Evolutionary conservation across 1,284 basidiomycete genomes (phyloP), one percentile per base, ranked within the genome.

Genomic region (Trichosporon sp.): DNA sequence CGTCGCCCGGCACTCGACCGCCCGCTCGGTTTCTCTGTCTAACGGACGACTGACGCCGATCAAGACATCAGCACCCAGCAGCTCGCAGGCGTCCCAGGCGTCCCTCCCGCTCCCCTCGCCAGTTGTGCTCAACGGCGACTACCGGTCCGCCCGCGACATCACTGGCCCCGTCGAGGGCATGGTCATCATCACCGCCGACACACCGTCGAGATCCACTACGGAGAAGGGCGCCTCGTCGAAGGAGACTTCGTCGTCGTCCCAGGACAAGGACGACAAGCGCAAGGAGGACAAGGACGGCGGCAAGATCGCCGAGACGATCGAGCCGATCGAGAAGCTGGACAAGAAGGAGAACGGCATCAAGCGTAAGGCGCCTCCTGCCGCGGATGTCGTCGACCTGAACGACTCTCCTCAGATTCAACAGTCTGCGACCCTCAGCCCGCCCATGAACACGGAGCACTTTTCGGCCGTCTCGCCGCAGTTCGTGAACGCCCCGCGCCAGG

Each of bases 381-480:
- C 27, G 23, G 47, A 31, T 32, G 62, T 64, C 38, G 38, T 64
- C 25, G 35, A 64, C 25, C 38, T 64, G 35, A 42, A n/a, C 62
- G 38, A 64, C 6, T 64, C 62, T 15, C 62, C 62, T 34, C 25
- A n/a, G 23, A 6, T 64, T 1, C 32, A 15, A 25, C 34, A 42
- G 62, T 23, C 27, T 60, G 27, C 60, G 11, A 29, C 42, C 11
- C 60, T 63, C 6, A 62, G 42, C 31, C 21, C 51, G 60, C 56
- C 56, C 15, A 60, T 23, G 31, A 23, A 27, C 44, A 42, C 34
- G 3, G 38, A 47, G 13, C 23, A 31, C 32, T 44, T 62, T 12
- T 64, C 62, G 11, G 21, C 62, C 9, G 58, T 42, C 21, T 67
- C 66, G 29, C 60, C 66, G 8, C 66, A 67, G 32, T 62, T 67